These are phyloP conservation scores for Sporobolomyces phaffii DNA, from an alignment of 768 basidiomycete genomes.

Conservation along the genomic window DNA sequence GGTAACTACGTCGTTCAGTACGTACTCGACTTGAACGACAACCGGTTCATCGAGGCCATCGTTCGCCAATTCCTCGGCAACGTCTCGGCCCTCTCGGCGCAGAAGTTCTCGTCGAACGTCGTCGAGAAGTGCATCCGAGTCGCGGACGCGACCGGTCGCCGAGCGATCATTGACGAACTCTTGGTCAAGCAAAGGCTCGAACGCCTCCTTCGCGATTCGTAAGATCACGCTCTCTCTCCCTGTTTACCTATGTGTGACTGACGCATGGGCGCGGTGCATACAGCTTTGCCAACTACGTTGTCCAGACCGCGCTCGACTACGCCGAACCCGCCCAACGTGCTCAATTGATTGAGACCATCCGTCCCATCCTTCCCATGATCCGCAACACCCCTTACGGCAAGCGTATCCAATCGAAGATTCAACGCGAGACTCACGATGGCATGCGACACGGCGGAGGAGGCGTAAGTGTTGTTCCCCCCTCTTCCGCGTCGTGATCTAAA, in stretches of 20 bases:
- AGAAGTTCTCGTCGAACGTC: constrained; percentile 99
- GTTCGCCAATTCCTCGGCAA: constrained; percentile 97
- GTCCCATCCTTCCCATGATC: constrained; percentile 95
- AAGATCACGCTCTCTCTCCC: constrained; percentile 83
- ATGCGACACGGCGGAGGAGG: constrained; percentile 26
- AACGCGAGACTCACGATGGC: constrained; percentile 55
- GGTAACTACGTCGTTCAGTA: constrained; percentile 97
- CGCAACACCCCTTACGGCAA: constrained; percentile 99
- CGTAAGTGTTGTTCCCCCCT: no score
- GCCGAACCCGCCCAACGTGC: constrained; percentile 85
- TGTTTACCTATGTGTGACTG: constrained; percentile 57
- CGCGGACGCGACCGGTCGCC: constrained; percentile 88
- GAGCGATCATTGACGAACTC: constrained; percentile 88
- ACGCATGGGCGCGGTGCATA: not conserved
- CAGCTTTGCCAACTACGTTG: constrained; percentile 42
- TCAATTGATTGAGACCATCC: constrained; percentile 85
- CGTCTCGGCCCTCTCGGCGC: constrained; percentile 92
- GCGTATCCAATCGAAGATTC: constrained; percentile 96
- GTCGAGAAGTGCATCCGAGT: constrained; percentile 67
- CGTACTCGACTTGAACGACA: constrained; percentile 95
- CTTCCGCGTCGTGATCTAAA: no score
- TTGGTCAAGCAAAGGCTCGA: constrained; percentile 90
- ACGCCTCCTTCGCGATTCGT: constrained; percentile 91
- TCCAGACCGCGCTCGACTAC: constrained; percentile 90
- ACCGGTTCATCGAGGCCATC: constrained; percentile 92